A percentile compares a stretch with the other conserved stretches of the same genome.
Conservation (phyloP, 1,284 basidiomycete genomes). For the Tilletia indica region DNA sequence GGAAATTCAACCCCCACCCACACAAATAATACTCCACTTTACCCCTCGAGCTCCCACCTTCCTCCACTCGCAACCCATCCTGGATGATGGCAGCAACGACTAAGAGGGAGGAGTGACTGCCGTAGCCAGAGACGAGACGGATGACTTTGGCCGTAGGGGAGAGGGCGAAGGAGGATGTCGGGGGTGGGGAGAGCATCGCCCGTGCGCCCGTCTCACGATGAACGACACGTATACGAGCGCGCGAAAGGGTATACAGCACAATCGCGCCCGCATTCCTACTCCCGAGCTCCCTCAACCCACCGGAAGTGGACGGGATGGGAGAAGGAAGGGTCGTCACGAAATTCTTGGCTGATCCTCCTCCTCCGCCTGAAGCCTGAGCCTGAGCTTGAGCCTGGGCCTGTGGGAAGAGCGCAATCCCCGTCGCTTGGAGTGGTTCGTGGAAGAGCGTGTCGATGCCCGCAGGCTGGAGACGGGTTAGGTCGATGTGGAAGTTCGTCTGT, state of each 20-base stretch:
- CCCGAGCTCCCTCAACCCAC: background rate
- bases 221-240: background rate
- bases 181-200: background rate
- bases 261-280: background rate
- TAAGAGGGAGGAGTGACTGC: background rate
- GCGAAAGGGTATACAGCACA: slow-evolving; percentile 9
- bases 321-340: slow-evolving; percentile 1
- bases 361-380: background rate
- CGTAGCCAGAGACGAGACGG: background rate
- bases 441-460: background rate
- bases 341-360: background rate
- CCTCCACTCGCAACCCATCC: background rate
- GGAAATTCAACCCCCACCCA: background rate
- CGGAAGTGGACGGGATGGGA: background rate
- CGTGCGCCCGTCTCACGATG: slow-evolving; percentile 4
- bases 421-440: background rate
- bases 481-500: background rate
- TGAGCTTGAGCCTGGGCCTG: background rate
- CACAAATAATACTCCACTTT: background rate
- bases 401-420: background rate
- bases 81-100: slow-evolving; percentile 4
- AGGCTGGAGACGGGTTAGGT: slow-evolving; percentile 8
- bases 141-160: background rate
- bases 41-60: background rate
- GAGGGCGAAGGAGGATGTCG: background rate